Percentiles rank a stretch among this genome's conserved stretches.
phyloP scores from a whole-genome alignment of 352 stramenopile genomes.

The Blastocystis sp. region DNA sequence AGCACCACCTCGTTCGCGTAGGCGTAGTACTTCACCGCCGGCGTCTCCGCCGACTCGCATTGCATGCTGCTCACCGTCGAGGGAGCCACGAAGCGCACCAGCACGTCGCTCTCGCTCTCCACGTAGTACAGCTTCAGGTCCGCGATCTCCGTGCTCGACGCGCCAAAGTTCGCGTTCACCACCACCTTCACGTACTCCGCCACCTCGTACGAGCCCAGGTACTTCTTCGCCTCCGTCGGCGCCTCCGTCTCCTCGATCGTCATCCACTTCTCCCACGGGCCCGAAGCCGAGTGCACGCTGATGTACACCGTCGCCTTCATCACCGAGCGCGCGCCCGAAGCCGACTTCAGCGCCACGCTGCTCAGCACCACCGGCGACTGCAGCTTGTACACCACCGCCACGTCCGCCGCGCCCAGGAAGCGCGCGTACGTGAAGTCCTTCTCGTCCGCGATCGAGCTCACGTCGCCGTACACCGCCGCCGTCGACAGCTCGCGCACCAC shows the following conservation, averaged over 20 bases:
- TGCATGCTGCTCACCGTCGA: conserved; percentile 18
- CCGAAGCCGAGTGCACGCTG: conserved; percentile 19
- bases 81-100: conserved; percentile 57
- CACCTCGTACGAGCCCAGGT: conserved; percentile 15
- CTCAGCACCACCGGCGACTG: conserved; percentile 37
- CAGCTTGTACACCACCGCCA: conserved; percentile 22
- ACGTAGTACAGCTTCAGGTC: conserved; percentile 54
- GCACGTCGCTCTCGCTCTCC: neutral
- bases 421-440: conserved; percentile 47
- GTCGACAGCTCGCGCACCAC: neutral
- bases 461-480: neutral
- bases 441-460: conserved; percentile 2
- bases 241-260: neutral
- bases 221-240: conserved; percentile 22
- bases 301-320: conserved; percentile 25
- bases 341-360: conserved; percentile 19
- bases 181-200: conserved; percentile 55
- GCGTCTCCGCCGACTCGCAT: conserved; percentile 23
- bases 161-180: conserved; percentile 66
- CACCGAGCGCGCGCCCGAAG: conserved; percentile 34
- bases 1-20: conserved; percentile 58
- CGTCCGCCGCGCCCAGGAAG: conserved; percentile 27
- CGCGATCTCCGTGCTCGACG: conserved; percentile 9
- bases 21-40: neutral
- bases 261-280: conserved; percentile 56